These are phyloP conservation scores for Solanum hybrid DNA, from an alignment of 305 asterid genomes.

Conservation along the genomic window DNA sequence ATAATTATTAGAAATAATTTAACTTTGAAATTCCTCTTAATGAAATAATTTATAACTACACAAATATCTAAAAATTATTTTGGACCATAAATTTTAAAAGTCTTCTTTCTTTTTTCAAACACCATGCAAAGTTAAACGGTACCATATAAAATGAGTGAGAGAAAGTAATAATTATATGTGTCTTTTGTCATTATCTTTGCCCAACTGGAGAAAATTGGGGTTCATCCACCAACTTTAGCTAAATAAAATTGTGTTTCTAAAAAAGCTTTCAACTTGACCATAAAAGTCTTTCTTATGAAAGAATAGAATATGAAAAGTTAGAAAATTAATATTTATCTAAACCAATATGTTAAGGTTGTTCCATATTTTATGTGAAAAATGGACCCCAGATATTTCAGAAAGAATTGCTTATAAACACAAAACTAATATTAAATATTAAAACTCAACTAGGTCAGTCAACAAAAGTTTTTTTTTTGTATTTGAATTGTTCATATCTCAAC, in stretches of 20 bases:
- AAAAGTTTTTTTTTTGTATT: not conserved
- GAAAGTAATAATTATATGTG: too few relatives aligned
- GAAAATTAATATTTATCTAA: not conserved
- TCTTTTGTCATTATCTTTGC: too few relatives aligned
- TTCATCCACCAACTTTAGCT: not conserved
- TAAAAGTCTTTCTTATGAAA: not conserved
- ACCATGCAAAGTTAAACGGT: not conserved
- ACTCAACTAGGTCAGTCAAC: not conserved
- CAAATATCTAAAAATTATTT: too few relatives aligned
- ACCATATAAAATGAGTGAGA: not conserved
- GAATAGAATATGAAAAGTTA: not conserved
- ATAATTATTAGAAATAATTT: too few relatives aligned
- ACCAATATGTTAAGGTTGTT: not conserved
- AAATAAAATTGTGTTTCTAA: not conserved
- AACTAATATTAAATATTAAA: not conserved
- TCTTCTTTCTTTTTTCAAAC: accelerated
- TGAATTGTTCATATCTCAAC: not conserved
- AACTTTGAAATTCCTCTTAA: too few relatives aligned
- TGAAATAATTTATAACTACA: too few relatives aligned
- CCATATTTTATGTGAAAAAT: not conserved
- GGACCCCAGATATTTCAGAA: not conserved
- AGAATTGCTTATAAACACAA: not conserved
- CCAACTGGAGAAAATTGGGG: not conserved
- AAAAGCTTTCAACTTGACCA: not conserved
- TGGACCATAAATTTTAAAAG: not conserved